These are phyloP conservation scores for Quercus ilex DNA, from an alignment of 306 rosid genomes.

Conservation along the genomic window DNA sequence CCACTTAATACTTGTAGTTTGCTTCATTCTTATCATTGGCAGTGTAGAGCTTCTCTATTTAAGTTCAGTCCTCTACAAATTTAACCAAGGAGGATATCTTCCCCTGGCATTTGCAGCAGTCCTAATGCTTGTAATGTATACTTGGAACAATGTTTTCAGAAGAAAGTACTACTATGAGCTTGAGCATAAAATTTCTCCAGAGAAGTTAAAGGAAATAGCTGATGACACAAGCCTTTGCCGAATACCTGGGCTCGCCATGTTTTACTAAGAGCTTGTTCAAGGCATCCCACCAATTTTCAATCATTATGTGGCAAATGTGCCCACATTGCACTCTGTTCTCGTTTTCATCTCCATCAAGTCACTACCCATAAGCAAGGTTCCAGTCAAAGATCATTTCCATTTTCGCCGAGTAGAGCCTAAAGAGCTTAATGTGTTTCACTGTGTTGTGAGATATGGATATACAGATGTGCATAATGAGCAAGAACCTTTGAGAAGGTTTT, in stretches of 20 bases:
- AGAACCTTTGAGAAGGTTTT: conserved; percentile 53
- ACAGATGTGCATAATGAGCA: too few relatives aligned
- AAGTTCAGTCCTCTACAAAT: conserved; percentile 57
- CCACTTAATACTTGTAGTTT: conserved; percentile 41
- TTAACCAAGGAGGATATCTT: conserved; percentile 75
- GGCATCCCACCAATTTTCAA: too few relatives aligned
- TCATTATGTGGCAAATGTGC: too few relatives aligned
- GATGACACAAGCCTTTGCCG: background rate
- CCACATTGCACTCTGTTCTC: too few relatives aligned
- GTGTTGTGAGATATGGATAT: too few relatives aligned
- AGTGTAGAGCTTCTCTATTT: conserved; percentile 32
- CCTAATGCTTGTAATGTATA: conserved; percentile 57
- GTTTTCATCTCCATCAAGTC: too few relatives aligned
- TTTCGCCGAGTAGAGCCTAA: too few relatives aligned
- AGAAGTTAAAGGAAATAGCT: conserved; percentile 36
- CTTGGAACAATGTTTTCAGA: conserved; percentile 66
- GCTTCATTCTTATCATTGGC: conserved; percentile 46
- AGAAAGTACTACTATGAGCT: conserved; percentile 66
- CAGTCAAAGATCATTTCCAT: too few relatives aligned
- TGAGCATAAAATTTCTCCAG: conserved; percentile 48
- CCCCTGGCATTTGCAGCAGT: conserved; percentile 58
- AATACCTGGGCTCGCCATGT: too few relatives aligned
- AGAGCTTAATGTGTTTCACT: too few relatives aligned
- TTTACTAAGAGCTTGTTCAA: too few relatives aligned
- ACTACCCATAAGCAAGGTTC: too few relatives aligned